Evolutionary conservation across 106 monocot genomes (phyloP).

Genomic region (Apostasia shenzhenica): DNA sequence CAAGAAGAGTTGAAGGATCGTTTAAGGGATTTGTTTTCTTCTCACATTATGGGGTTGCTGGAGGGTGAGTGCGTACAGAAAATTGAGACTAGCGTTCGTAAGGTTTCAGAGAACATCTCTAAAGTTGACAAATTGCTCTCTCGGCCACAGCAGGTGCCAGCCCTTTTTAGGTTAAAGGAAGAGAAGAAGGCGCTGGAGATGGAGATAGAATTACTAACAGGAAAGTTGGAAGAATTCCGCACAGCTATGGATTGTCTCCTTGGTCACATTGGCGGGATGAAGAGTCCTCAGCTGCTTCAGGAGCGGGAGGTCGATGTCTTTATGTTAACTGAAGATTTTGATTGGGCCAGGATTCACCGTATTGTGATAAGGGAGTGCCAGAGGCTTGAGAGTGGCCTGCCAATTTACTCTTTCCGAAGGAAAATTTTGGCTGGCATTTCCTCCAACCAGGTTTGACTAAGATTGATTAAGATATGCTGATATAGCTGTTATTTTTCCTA

Average conservation of each 20-base stretch:
- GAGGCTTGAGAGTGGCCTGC: conserved; percentile 40
- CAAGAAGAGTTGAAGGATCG: conserved; percentile 10
- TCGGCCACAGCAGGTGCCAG: background rate
- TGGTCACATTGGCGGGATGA: background rate
- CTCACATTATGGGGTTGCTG: conserved; percentile 20
- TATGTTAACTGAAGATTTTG: conserved; percentile 10
- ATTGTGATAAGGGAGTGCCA: conserved; percentile 36
- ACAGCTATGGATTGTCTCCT: conserved; percentile 22
- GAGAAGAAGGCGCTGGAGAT: conserved; percentile 10
- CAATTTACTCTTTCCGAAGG: conserved; percentile 43
- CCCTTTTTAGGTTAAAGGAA: background rate
- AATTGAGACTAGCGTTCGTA: conserved; percentile 13
- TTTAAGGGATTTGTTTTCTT: conserved; percentile 18
- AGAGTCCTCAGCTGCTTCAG: background rate
- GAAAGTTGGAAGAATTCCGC: conserved; percentile 33
- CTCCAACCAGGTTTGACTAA: conserved; percentile 29
- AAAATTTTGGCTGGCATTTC: conserved; percentile 28
- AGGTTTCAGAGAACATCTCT: conserved; percentile 14
- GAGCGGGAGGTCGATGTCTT: conserved; percentile 8
- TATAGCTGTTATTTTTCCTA: background rate
- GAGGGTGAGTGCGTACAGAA: conserved; percentile 9
- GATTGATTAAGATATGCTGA: background rate
- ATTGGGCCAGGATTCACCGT: conserved; percentile 15
- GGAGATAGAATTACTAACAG: conserved; percentile 23
- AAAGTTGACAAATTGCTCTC: conserved; percentile 6